Evolutionary conservation across 2,329 filamentous ascomycete genomes (phyloP).

Genomic region (Apiospora phragmitis): DNA sequence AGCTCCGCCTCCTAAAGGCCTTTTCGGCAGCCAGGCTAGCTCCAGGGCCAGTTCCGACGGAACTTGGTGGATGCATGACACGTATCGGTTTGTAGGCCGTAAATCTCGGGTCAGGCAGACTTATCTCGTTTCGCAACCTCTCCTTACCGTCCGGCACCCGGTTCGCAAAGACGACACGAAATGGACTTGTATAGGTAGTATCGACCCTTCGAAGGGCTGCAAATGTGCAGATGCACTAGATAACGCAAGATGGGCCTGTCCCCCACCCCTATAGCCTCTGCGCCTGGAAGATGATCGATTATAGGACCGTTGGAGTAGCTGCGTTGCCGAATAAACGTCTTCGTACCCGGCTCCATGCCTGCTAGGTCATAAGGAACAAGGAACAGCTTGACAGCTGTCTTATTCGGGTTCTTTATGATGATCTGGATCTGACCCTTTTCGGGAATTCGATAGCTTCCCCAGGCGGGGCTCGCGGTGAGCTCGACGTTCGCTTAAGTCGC

Average conservation of each 20-base stretch:
- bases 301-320: conserved; percentile 88
- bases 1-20: conserved; percentile 57
- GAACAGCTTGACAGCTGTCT: conserved; percentile 95
- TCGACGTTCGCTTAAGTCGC: conserved; percentile 54
- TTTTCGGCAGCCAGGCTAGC: conserved; percentile 60
- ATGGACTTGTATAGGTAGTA: conserved; percentile 92
- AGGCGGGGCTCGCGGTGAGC: conserved; percentile 67
- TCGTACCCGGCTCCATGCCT: conserved; percentile 91
- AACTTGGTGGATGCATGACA: conserved; percentile 45
- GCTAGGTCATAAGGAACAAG: conserved; percentile 88
- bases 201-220: conserved; percentile 77
- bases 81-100: conserved; percentile 75
- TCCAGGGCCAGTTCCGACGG: conserved; percentile 40
- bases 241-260: conserved; percentile 80
- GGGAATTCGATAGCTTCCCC: conserved; percentile 94
- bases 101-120: conserved; percentile 84
- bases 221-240: conserved; percentile 90
- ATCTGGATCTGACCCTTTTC: conserved; percentile 94
- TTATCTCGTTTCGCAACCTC: conserved; percentile 85
- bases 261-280: conserved; percentile 25
- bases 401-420: conserved; percentile 97
- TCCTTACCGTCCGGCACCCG: conserved; percentile 95
- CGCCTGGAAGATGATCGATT: conserved; percentile 61
- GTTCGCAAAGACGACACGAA: conserved; percentile 91
- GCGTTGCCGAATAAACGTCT: conserved; percentile 93